These are phyloP conservation scores for Hanseniaspora clermontiae DNA, from an alignment of 805 yeast species.

Conservation along the genomic window DNA sequence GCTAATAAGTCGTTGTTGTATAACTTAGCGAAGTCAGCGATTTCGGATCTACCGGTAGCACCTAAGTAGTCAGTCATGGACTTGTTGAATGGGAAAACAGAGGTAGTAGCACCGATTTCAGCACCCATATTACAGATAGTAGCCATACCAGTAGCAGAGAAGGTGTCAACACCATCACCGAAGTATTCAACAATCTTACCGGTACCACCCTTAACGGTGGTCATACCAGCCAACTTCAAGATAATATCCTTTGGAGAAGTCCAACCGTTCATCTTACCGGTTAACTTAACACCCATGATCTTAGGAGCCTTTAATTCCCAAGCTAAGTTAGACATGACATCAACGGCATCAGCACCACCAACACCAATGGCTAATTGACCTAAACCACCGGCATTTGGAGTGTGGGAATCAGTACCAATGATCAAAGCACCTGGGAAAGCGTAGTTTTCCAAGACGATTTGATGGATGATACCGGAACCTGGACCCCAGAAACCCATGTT, in stretches of 20 bases:
- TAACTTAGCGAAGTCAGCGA: constrained; percentile 65
- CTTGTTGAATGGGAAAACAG: constrained; percentile 91
- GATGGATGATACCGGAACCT: constrained; percentile 97
- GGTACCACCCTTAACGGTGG: constrained; percentile 97
- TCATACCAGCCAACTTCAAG: constrained; percentile 80
- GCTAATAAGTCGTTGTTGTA: constrained; percentile 57
- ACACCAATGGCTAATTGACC: constrained; percentile 98
- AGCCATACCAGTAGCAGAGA: constrained; percentile 98
- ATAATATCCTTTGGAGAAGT: constrained; percentile 94
- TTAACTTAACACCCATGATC: constrained; percentile 84
- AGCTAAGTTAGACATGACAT: constrained; percentile 83
- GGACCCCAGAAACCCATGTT: constrained; percentile 98
- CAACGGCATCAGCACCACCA: constrained; percentile 99
- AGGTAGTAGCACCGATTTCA: constrained; percentile 96
- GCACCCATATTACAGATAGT: constrained; percentile 99
- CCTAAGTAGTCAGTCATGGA: constrained; percentile 76
- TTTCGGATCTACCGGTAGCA: constrained; percentile 75
- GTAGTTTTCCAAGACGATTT: constrained; percentile 89
- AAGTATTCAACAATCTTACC: constrained; percentile 93
- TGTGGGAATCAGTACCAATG: constrained; percentile 94
- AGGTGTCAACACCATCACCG: constrained; percentile 85
- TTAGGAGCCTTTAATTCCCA: constrained; percentile 98
- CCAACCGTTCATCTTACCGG: constrained; percentile 90
- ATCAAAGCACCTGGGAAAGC: constrained; percentile 95
- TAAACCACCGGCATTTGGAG: constrained; percentile 97